Percentiles rank a stretch among this genome's conserved stretches.
phyloP scores from a whole-genome alignment of 805 yeast genomes.

The Priceomyces castillae region DNA sequence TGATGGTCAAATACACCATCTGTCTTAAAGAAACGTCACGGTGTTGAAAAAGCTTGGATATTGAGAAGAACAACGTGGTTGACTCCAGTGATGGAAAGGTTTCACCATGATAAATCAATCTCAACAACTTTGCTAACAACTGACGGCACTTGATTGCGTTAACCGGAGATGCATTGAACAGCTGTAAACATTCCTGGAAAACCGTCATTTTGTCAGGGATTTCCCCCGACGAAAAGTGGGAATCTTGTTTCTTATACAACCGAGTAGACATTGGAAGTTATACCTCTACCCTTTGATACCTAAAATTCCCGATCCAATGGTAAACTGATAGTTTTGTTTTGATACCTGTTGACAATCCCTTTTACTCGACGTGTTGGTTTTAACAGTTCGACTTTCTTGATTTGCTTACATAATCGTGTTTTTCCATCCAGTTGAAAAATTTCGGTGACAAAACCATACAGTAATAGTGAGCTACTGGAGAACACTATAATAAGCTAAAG shows the following conservation, averaged over 20 bases:
- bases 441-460: neutral
- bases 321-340: neutral
- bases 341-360: neutral
- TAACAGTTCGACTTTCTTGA: conserved; percentile 3
- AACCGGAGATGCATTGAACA: conserved; percentile 88
- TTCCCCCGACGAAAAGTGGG: conserved; percentile 50
- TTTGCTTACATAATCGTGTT: conserved; percentile 2
- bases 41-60: conserved; percentile 93
- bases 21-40: conserved; percentile 85
- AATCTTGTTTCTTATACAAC: conserved; percentile 81
- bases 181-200: conserved; percentile 90
- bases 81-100: conserved; percentile 85
- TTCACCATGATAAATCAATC: conserved; percentile 83
- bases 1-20: conserved; percentile 88
- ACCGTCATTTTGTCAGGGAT: conserved; percentile 95
- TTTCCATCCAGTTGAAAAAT: neutral
- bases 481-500: neutral
- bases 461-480: neutral
- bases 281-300: conserved; percentile 6
- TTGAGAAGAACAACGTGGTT: conserved; percentile 87
- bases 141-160: conserved; percentile 83
- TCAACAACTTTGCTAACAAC: conserved; percentile 75
- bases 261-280: conserved; percentile 67
- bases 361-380: conserved; percentile 11
- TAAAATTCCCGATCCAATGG: conserved; percentile 1